Base-by-base conservation (phyloP, 2,329 filamentous ascomycete species). In the Achaetomium macrosporum region DNA sequence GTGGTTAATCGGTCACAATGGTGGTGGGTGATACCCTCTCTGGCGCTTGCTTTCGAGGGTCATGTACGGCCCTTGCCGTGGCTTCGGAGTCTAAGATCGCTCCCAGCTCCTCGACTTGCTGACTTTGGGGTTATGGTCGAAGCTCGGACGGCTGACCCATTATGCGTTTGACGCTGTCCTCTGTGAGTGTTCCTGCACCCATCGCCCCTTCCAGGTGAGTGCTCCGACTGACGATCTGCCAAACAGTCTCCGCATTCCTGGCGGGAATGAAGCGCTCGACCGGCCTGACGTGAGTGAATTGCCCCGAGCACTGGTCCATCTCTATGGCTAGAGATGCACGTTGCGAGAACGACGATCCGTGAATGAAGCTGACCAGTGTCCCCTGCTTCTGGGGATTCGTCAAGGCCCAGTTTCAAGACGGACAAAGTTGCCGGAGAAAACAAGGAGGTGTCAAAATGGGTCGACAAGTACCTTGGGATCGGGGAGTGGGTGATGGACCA, bases 401-500 rank as follows among this genome's bases (percentile, higher is more conserved):
- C 68, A 84, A 47, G 79, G 68, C 78, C 81, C 72, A 96, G 93
- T 78, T 80, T 99, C 73, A 89, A 90, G 75, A 85, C 87, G 64
- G 90, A 96, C 60, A 84, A 85, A 63, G 80, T 96, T 65, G 81
- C 86, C 31, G 76, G 77, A 68, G 89, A 95, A 54, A 92, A 84
- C 70, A 88, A 89, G 69, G 86, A 91, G 58, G 72, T 93, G 62
- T 85, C 87, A 68, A 85, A 84, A 66, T 97, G 91, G 90, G 83
- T 97, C 61, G 87, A 92, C 66, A 92, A 87, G 69, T 97, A 97
- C 70, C 83, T 97, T 41, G 90, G 90, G 58, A 85, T 96, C 16
- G 93, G 93, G 63, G 93, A 99, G 76, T 96, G 90, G 83, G 88
- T 96, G 59, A 95, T 99, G 90, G 93, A 99, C 71, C 88, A 95